phyloP scores from a whole-genome alignment of 1,284 basidiomycete species.

The Cryptococcus amylolentus region DNA sequence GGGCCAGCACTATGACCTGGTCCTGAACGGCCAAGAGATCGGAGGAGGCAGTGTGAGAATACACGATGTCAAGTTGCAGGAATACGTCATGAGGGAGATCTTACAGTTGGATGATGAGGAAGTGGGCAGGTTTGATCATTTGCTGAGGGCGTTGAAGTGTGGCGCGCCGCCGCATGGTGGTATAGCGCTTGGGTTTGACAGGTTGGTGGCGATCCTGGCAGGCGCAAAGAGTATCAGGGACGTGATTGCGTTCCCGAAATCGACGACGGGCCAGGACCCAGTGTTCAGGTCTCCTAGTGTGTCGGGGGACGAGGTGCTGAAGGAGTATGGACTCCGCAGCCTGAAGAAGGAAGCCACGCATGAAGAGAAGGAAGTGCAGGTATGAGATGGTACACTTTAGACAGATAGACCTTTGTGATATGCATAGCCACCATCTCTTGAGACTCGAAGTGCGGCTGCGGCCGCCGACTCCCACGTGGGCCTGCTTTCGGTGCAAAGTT shows the following conservation, averaged over 20 bases:
- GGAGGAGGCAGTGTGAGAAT: conserved; percentile 91
- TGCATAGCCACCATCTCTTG: too few relatives aligned
- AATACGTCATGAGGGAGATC: conserved; percentile 71
- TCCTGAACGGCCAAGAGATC: conserved; percentile 90
- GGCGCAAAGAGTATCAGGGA: conserved; percentile 80
- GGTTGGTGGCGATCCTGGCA: conserved; percentile 84
- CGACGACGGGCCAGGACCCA: conserved; percentile 71
- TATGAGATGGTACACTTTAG: too few relatives aligned
- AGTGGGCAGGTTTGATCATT: conserved; percentile 70
- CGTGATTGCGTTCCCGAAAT: conserved; percentile 95
- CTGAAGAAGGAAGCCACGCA: neutral
- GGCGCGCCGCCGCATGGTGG: conserved; percentile 96
- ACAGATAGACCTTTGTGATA: too few relatives aligned
- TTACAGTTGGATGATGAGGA: conserved; percentile 73
- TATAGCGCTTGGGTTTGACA: conserved; percentile 88
- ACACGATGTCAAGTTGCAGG: conserved; percentile 81
- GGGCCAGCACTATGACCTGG: conserved; percentile 95
- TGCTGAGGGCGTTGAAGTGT: conserved; percentile 76
- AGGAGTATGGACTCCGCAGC: conserved; percentile 44
- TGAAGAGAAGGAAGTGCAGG: too few relatives aligned
- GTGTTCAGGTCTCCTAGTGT: conserved; percentile 82
- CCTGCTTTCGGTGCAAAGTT: too few relatives aligned
- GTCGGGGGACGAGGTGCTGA: conserved; percentile 57
- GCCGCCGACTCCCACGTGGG: too few relatives aligned
- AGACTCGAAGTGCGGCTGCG: too few relatives aligned